Evolutionary conservation across 768 basidiomycete species (phyloP).

Genomic region (Pholiota microspora): DNA sequence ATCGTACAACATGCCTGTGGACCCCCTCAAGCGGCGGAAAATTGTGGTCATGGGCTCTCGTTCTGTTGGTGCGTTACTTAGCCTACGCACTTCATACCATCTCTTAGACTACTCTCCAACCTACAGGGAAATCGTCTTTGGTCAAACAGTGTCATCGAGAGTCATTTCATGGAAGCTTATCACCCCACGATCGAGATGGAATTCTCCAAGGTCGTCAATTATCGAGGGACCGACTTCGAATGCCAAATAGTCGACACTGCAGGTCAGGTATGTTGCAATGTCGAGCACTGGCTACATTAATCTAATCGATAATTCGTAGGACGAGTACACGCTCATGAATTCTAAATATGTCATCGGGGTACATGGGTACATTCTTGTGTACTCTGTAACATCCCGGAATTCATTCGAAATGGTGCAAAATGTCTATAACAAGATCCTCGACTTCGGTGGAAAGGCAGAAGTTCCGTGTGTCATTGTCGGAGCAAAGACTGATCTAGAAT

Average conservation of each 20-base stretch:
- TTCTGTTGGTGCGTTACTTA: conserved; percentile 66
- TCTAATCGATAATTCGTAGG: conserved; percentile 42
- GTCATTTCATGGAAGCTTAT: conserved; percentile 83
- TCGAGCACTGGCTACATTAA: conserved; percentile 6
- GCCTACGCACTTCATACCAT: conserved; percentile 12
- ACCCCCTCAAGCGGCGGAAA: conserved; percentile 64
- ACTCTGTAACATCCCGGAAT: conserved; percentile 80
- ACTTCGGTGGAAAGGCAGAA: conserved; percentile 77
- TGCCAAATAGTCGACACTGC: conserved; percentile 96
- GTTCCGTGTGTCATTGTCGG: conserved; percentile 93
- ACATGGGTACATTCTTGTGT: conserved; percentile 92
- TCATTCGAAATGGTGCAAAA: conserved; percentile 91
- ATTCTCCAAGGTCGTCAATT: conserved; percentile 70
- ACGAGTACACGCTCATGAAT: conserved; percentile 88
- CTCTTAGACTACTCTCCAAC: conserved; percentile 1
- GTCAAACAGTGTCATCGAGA: conserved; percentile 85
- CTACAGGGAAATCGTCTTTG: conserved; percentile 87
- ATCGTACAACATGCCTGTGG: conserved; percentile 1
- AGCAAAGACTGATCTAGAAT: conserved; percentile 78
- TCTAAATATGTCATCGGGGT: conserved; percentile 90
- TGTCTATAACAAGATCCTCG: conserved; percentile 89
- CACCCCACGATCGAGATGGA: conserved; percentile 90
- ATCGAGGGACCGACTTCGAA: conserved; percentile 80
- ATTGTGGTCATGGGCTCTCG: conserved; percentile 84
- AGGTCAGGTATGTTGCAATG: conserved; percentile 66